Conservation (phyloP, 2,329 filamentous ascomycete genomes). For the Lecanoromycetidae sp. region DNA sequence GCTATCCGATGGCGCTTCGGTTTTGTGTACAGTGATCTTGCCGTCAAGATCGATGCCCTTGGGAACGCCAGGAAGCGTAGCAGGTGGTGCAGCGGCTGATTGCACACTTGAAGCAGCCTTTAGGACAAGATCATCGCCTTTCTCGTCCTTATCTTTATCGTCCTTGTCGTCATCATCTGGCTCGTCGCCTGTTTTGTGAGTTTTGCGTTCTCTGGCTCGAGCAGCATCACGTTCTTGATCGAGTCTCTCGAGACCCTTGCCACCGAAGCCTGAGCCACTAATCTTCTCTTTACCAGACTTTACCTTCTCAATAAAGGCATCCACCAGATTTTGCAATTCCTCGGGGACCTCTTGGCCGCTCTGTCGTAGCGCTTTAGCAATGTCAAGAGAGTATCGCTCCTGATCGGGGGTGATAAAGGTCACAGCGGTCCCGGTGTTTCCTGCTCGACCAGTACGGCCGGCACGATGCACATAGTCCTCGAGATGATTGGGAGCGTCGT, state of each 20-base stretch:
- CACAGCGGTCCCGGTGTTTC: constrained; percentile 86
- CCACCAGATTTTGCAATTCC: constrained; percentile 46
- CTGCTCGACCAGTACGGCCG: constrained; percentile 85
- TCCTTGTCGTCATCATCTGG: constrained; percentile 59
- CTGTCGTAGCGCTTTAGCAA: constrained; percentile 83
- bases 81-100: constrained; percentile 43
- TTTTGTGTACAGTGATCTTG: constrained; percentile 62
- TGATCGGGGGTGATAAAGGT: constrained; percentile 89
- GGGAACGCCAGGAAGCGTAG: constrained; percentile 34
- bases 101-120: constrained; percentile 54
- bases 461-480: constrained; percentile 95
- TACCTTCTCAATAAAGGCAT: constrained; percentile 74
- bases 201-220: constrained; percentile 72
- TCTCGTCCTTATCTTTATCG: constrained; percentile 57
- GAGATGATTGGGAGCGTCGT: constrained; percentile 82
- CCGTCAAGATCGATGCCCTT: constrained; percentile 51
- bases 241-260: constrained; percentile 82
- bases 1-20: constrained; percentile 41
- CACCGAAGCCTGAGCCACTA: constrained; percentile 73
- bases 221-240: constrained; percentile 85
- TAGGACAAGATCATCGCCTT: constrained; percentile 41
- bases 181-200: constrained; percentile 76
- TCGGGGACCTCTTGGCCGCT: constrained; percentile 76
- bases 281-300: constrained; percentile 86
- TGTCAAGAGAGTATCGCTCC: constrained; percentile 77